These are phyloP conservation scores for Scheffersomyces spartinae DNA, from an alignment of 805 yeast genomes.

Conservation along the genomic window DNA sequence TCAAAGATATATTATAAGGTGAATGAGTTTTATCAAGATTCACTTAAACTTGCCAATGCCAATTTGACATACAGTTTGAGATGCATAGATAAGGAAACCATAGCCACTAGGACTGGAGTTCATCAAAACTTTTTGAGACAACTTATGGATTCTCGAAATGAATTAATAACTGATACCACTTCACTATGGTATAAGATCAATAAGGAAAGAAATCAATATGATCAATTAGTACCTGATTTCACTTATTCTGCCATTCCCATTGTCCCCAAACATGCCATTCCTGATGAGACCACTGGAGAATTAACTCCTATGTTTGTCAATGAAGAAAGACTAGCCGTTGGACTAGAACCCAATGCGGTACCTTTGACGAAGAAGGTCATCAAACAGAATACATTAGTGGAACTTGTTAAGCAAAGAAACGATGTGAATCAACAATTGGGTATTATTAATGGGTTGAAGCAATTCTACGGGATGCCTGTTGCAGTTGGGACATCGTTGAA, in stretches of 20 bases:
- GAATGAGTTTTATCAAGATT: slow-evolving; percentile 62
- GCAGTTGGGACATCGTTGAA: slow-evolving; percentile 37
- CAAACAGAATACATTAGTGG: slow-evolving; percentile 24
- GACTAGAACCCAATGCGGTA: too few relatives aligned
- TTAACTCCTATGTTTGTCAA: slow-evolving; percentile 1
- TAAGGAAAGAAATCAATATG: slow-evolving; percentile 76
- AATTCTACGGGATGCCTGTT: slow-evolving; percentile 74
- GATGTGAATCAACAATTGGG: slow-evolving; percentile 60
- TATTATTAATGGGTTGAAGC: slow-evolving; percentile 51
- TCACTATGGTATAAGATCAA: slow-evolving; percentile 86
- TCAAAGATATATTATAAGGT: slow-evolving; percentile 60
- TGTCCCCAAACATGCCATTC: slow-evolving; percentile 12
- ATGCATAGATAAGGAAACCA: slow-evolving; percentile 72
- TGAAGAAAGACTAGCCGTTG: too few relatives aligned
- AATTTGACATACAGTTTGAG: slow-evolving; percentile 48
- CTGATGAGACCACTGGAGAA: slow-evolving; percentile 5
- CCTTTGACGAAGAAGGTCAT: slow-evolving; percentile 20
- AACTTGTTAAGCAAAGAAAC: slow-evolving; percentile 54
- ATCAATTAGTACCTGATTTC: slow-evolving; percentile 47
- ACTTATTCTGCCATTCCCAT: slow-evolving; percentile 32
- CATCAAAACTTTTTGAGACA: slow-evolving; percentile 76
- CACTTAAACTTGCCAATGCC: slow-evolving; percentile 35
- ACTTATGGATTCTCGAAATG: slow-evolving; percentile 52
- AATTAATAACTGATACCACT: slow-evolving; percentile 62
- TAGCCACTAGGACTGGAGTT: slow-evolving; percentile 63